A percentile compares a stretch with the other conserved stretches of the same genome.
Conservation (phyloP, 2,329 filamentous ascomycete species). For the Acrocalymma vagum region DNA sequence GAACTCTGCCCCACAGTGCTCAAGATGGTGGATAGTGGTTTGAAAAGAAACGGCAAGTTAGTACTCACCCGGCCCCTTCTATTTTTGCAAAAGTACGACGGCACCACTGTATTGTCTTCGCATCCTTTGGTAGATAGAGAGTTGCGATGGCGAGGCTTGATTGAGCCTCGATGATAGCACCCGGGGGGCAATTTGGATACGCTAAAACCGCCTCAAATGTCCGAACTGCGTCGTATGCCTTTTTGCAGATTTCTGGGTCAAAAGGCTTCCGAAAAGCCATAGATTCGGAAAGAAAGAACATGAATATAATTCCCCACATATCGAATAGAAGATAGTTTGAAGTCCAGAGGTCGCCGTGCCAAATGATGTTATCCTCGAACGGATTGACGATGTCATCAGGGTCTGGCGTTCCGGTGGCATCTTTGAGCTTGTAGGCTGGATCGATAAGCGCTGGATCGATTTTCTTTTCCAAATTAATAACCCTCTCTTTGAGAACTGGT, state of each 20-base stretch:
- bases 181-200: slow-evolving; percentile 75
- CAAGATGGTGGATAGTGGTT: not conserved
- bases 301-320: slow-evolving; percentile 79
- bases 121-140: slow-evolving; percentile 81
- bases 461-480: slow-evolving; percentile 55
- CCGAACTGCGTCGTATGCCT: slow-evolving; percentile 76
- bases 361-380: slow-evolving; percentile 74
- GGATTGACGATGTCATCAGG: slow-evolving; percentile 77
- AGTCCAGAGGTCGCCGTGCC: slow-evolving; percentile 71
- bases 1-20: too few relatives aligned
- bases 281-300: slow-evolving; percentile 80
- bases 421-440: slow-evolving; percentile 67
- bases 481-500: slow-evolving; percentile 55
- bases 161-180: slow-evolving; percentile 76
- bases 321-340: slow-evolving; percentile 80
- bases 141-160: slow-evolving; percentile 78
- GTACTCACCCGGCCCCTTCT: slow-evolving; percentile 81
- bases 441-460: slow-evolving; percentile 71
- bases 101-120: slow-evolving; percentile 78
- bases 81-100: slow-evolving; percentile 80
- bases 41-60: slow-evolving; percentile 1
- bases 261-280: slow-evolving; percentile 62
- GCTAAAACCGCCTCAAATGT: slow-evolving; percentile 80
- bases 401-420: slow-evolving; percentile 66
- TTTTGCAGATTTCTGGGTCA: slow-evolving; percentile 63